Evolutionary conservation across 2,329 filamentous ascomycete genomes (phyloP), one percentile per base, ranked within the genome.

Genomic region (Apiospora aurea): DNA sequence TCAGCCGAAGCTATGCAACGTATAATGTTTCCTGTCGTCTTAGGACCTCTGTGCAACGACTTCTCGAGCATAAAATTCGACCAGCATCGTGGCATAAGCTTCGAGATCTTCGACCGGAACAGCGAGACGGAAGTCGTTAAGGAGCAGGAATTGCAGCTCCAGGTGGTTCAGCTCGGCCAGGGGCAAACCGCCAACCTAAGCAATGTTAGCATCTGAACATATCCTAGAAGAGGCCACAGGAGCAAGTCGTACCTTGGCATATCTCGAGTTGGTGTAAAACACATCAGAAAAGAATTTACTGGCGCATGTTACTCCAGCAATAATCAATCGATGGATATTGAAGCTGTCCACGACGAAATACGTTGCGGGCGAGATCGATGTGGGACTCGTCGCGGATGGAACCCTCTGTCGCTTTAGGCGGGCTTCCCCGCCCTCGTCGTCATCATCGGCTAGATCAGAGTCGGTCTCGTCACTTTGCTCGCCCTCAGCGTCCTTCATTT

Each of bases 221-320:
- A 38, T 46, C 21, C 61, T 38, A 43, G 78, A 78, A 74, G 57
- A 64, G 44, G 29, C 61, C 38, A 16, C 10, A 21, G 4, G 10
- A 24, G 29, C 3, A n/a, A 18, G 57, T 41, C 18, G 75, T 87
- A 97, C 96, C 93, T 98, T 99, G 73, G 96, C 96, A 82, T 99
- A 99, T 91, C 96, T 90, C 71, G 96, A 98, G 83, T 99, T 99
- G 13, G 96, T 99, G 81, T 98, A 99, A 79, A 99, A 99, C 53
- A 98, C 96, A 83, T 99, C 90, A 6, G 96, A 98, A 83, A 99
- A 99, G 87, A 98, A 99, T 83, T 99, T 99, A 89, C 96, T 98
- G 6, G 96, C 95, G 82, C 96, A 98, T 3, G 96, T 99, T 64
- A 99, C 96, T 47, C 96, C 96, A 2, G 96, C 94, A 80, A 99